Conservation (phyloP, 495 filamentous ascomycete species). For the Durotheca rogersii region DNA sequence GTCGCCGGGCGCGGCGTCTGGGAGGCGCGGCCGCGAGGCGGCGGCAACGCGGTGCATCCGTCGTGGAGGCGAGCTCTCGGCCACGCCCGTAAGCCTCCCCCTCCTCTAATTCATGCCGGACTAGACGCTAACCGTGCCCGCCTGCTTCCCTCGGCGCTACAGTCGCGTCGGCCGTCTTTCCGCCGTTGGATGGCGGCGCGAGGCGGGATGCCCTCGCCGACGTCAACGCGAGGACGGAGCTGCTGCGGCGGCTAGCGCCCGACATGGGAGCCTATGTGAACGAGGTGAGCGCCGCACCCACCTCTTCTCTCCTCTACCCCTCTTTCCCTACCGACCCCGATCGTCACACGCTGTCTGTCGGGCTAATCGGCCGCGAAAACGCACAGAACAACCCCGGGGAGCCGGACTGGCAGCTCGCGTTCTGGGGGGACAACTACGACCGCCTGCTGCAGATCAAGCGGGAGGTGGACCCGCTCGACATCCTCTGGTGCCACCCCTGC, state of each 20-base stretch:
- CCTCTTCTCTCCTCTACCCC: too few relatives aligned
- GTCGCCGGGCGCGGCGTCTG: constrained; percentile 40
- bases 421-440: constrained; percentile 55
- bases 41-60: constrained; percentile 50
- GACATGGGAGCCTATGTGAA: constrained; percentile 45
- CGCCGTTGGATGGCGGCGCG: constrained; percentile 42
- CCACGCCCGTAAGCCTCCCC: constrained; percentile 30
- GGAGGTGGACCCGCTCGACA: constrained; percentile 56
- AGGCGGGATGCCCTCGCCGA: constrained; percentile 38
- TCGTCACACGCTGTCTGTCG: too few relatives aligned
- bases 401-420: constrained; percentile 49
- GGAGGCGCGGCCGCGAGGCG: constrained; percentile 44
- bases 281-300: constrained; percentile 39
- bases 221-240: constrained; percentile 46
- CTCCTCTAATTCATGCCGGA: background rate
- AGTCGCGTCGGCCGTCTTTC: too few relatives aligned
- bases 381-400: constrained; percentile 49
- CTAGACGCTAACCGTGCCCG: too few relatives aligned
- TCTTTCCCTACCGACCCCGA: too few relatives aligned
- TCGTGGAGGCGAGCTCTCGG: constrained; percentile 58
- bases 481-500: constrained; percentile 60
- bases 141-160: too few relatives aligned
- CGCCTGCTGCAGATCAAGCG: constrained; percentile 50
- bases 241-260: constrained; percentile 39
- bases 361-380: too few relatives aligned